Conservation (phyloP, 306 rosid genomes). For the Gastrolobium bilobum region DNA sequence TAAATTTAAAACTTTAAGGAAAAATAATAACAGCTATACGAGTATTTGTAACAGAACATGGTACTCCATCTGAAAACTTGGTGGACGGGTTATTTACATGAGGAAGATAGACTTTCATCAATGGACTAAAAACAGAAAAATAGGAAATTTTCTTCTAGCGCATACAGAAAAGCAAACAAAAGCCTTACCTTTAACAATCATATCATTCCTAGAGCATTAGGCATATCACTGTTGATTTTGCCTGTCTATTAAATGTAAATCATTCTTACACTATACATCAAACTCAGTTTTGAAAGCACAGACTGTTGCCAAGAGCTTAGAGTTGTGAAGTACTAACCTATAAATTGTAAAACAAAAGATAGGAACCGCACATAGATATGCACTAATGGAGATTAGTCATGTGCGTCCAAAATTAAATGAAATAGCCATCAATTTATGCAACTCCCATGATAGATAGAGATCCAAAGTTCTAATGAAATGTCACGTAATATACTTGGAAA, state of each 20-base stretch:
- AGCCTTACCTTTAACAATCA: not conserved
- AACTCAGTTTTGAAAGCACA: not conserved
- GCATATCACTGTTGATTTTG: not conserved
- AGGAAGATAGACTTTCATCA: not conserved
- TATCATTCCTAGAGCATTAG: not conserved
- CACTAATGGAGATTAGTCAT: not conserved
- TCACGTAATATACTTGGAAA: slow-evolving; percentile 30
- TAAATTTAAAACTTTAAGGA: not conserved
- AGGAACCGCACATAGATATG: slow-evolving; percentile 1
- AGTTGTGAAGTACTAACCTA: not conserved
- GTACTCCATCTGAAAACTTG: not conserved
- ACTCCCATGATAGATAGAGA: slow-evolving; percentile 10
- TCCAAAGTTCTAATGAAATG: slow-evolving; percentile 17
- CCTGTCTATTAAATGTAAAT: slow-evolving; percentile 1
- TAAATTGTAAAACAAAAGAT: slow-evolving; percentile 4
- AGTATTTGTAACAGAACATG: no score
- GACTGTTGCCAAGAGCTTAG: not conserved
- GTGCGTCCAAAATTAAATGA: not conserved
- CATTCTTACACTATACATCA: slow-evolving; percentile 18
- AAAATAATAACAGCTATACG: not conserved
- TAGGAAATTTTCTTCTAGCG: not conserved
- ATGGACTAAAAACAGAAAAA: not conserved
- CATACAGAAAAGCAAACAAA: not conserved
- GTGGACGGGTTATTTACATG: not conserved
- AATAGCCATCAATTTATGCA: slow-evolving; percentile 25